Base-by-base conservation (phyloP, 139 green algal genomes). In the Desmodesmus armatus region DNA sequence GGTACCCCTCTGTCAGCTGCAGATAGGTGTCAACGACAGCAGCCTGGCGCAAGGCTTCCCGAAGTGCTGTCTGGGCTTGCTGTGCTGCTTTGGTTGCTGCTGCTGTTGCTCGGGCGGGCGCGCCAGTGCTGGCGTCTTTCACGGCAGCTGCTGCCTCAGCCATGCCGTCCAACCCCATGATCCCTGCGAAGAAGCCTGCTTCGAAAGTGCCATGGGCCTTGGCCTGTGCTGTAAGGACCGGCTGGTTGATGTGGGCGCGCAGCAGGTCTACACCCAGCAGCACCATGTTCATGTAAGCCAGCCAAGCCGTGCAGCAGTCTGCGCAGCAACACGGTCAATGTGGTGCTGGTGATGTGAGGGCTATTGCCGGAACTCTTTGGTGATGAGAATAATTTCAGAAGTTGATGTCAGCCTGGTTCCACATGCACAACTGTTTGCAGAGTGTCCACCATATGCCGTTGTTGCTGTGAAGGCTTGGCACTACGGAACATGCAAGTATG, bases 211-310 rank as follows among this genome's bases (percentile, higher is more conserved):
- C n/a, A n/a, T 75, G 37, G 37, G 27, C 21, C 17, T 51, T 5
- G 21, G 43, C 47, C 31, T 75, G 31, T 5, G 43, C 31, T 33
- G 29, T 5, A 75, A 75, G 27, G 21, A 75, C 37, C 3, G 35
- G 21, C 11, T 47, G 43, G 66, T 75, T 75, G 66, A 49, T 75
- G 66, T 75, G 37, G 31, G 47, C 47, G 66, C 66, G 66, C 66
- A 75, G 37, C 37, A 75, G 31, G 31, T 75, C 66, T 13, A 49
- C 21, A 33, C 66, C 66, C 66, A 75, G 37, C 66, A 75, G 66
- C 66, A 49, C 66, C 66, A 75, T 75, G 66, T 75, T 31, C 29
- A 19, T 75, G 66, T 75, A 75, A 21, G 15, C 66, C 66, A 75
- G 66, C 66, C 66, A 75, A 5, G 47, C 31, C 29, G 29, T 47